Base-by-base conservation (phyloP, 352 stramenopile genomes). In the Blastocystis sp. region DNA sequence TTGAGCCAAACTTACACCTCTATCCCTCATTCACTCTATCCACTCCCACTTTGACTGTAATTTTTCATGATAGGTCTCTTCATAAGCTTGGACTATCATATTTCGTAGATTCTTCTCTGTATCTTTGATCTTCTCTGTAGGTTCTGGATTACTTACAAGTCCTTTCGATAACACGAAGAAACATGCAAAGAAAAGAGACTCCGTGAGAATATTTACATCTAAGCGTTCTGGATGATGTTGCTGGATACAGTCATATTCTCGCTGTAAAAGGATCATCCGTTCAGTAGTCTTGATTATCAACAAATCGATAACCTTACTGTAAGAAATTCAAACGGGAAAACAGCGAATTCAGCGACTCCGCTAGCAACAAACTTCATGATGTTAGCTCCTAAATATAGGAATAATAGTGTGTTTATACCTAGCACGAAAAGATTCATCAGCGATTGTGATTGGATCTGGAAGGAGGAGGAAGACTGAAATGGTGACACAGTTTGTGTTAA, bases 111-210 rank as follows among this genome's bases (percentile, higher is more conserved):
- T 37, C 42, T 42, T 33, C 51, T 84, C 73, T 30, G 53, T 40
- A 35, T 84, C 42, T 24, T 42, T 66, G 48, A 84, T 13, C 13
- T 64, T 30, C 24, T 69, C 73, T 57, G 19, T n/a, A 1, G 1
- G 6, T 6, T 27, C 17, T 4, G 15, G 22, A 33, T 84, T 64
- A 13, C 27, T 9, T 17, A 30, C 7, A 11, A 84, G 73, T 42
- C 73, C 73, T 19, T 68, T 84, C 53, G 73, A 68, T 27, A 84
- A 51, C 19, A 84, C 73, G 33, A 66, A 84, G 53, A 84, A 84
- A 24, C 73, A 84, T 13, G 51, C 73, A 42, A 84, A 84, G 56
- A 69, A 84, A 11, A 84, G 53, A 54, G 73, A 84, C 33, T 84
- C 73, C 6, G 73, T 84, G 6, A 84, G 73, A 13, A 84, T 33